Evolutionary conservation across 257 asterid species (phyloP).

Genomic region (Lithospermum erythrorhizon): DNA sequence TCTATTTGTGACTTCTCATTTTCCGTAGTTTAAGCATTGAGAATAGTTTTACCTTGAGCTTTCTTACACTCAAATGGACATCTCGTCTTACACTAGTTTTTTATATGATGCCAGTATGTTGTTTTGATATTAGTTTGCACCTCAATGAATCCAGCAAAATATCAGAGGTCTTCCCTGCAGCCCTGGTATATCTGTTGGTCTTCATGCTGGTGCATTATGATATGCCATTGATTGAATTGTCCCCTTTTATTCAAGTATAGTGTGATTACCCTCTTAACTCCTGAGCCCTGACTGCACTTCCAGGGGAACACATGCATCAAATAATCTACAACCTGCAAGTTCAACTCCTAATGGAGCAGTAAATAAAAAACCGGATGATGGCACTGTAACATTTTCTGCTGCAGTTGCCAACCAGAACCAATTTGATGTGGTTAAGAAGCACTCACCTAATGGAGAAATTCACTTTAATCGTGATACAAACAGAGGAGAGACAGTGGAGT

Average conservation of each 20-base stretch:
- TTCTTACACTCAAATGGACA: too few relatives aligned
- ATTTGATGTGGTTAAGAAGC: constrained; percentile 37
- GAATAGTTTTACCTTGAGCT: too few relatives aligned
- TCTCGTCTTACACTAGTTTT: neutral
- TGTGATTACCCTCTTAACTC: constrained; percentile 16
- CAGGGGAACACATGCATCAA: constrained; percentile 79
- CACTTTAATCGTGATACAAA: constrained; percentile 24
- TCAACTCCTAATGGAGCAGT: constrained; percentile 29
- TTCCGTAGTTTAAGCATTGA: neutral
- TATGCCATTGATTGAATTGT: constrained; percentile 19
- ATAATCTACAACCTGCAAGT: constrained; percentile 33
- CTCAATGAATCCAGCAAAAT: constrained; percentile 23
- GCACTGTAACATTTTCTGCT: constrained; percentile 35
- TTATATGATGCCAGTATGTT: neutral
- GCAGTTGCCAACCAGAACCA: constrained; percentile 40
- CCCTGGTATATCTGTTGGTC: constrained; percentile 82
- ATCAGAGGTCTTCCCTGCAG: constrained; percentile 59
- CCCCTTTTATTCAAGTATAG: constrained; percentile 5
- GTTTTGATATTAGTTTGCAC: neutral
- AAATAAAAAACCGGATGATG: constrained; percentile 35
- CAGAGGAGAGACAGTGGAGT: constrained; percentile 20
- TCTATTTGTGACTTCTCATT: neutral
- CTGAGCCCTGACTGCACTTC: constrained; percentile 9
- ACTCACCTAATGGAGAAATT: constrained; percentile 28
- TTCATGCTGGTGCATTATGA: constrained; percentile 96